phyloP scores from a whole-genome alignment of 1,284 basidiomycete species.

The Ganoderma sinense region DNA sequence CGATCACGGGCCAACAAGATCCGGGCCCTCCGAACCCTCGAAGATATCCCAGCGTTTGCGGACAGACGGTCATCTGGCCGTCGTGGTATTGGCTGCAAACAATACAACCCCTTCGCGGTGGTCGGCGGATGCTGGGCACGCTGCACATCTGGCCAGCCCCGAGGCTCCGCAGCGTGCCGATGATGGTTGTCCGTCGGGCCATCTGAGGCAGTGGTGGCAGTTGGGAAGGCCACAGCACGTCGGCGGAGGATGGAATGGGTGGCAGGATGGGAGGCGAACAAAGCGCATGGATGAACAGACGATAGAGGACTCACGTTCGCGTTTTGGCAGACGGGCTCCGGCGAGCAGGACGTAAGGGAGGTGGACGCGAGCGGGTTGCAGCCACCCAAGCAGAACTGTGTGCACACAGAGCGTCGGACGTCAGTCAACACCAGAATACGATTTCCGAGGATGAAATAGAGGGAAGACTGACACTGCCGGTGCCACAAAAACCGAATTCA shows the following conservation, averaged over 20 bases:
- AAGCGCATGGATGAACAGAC: neutral
- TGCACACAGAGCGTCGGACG: neutral
- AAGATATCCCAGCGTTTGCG: neutral
- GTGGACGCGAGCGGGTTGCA: slow-evolving; percentile 81
- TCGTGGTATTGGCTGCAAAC: neutral
- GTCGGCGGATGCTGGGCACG: neutral
- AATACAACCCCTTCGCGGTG: neutral
- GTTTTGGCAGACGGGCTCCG: slow-evolving; percentile 75
- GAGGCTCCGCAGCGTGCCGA: neutral
- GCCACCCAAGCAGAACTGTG: slow-evolving; percentile 80
- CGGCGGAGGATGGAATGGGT: neutral
- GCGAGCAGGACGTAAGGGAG: slow-evolving; percentile 69
- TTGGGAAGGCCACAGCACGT: neutral
- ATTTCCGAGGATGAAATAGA: neutral
- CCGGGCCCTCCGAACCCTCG: neutral
- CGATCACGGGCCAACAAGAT: neutral
- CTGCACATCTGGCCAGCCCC: neutral
- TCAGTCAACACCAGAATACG: neutral
- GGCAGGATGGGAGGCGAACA: neutral
- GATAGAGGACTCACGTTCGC: slow-evolving; percentile 53
- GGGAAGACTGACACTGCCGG: slow-evolving; percentile 49
- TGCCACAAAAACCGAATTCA: slow-evolving; percentile 80
- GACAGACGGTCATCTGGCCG: neutral
- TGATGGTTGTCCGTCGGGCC: slow-evolving; percentile 1
- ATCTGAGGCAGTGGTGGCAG: neutral